These are phyloP conservation scores for Voacanga thouarsii DNA, from an alignment of 257 asterid genomes.

Conservation along the genomic window DNA sequence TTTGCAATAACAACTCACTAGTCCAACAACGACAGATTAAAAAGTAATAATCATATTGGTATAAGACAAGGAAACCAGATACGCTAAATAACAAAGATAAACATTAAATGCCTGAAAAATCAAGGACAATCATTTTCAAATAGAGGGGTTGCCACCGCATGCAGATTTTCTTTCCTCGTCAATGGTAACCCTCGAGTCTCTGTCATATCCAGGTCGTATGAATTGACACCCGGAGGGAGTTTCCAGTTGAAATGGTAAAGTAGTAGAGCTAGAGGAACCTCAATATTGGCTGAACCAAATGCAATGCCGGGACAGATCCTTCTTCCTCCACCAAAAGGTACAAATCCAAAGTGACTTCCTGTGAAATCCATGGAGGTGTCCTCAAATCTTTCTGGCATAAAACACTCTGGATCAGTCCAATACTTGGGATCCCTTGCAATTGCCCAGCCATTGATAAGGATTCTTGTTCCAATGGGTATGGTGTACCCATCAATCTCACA, in stretches of 20 bases:
- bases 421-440: not conserved
- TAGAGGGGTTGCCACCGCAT: not conserved
- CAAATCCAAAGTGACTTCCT: not conserved
- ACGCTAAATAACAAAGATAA: no score
- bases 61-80: no score
- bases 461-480: not conserved
- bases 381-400: conserved; percentile 2
- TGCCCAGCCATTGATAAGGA: not conserved
- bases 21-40: no score
- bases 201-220: not conserved
- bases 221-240: not conserved
- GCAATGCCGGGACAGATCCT: not conserved
- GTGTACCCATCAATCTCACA: not conserved
- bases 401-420: not conserved
- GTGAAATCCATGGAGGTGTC: not conserved
- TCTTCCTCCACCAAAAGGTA: conserved; percentile 3
- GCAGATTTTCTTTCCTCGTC: not conserved
- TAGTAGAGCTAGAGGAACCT: not conserved
- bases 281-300: not conserved
- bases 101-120: no score
- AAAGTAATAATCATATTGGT: no score
- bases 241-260: conserved; percentile 6
- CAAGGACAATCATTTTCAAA: no score
- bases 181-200: not conserved
- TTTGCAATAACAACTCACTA: no score